Evolutionary conservation across 129 eudicot species (phyloP).

Genomic region (Solidago caesia): DNA sequence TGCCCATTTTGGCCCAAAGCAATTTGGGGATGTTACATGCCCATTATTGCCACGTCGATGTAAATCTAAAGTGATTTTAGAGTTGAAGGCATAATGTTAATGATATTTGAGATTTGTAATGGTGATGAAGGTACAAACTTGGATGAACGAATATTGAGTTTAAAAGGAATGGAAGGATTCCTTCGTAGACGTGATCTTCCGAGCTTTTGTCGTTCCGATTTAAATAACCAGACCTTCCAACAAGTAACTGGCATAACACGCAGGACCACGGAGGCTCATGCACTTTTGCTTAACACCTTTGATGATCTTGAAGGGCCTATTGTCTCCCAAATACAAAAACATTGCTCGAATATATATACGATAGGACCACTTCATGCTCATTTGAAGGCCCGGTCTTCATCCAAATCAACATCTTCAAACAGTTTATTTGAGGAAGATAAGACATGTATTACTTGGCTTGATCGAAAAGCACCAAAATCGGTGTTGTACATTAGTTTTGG

Average conservation of each 20-base stretch:
- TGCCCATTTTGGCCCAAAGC: neutral
- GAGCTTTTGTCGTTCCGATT: constrained; percentile 38
- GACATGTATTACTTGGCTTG: constrained; percentile 55
- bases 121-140: constrained; percentile 36
- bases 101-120: neutral
- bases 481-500: constrained; percentile 53
- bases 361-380: constrained; percentile 68
- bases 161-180: constrained; percentile 54
- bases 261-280: constrained; percentile 27
- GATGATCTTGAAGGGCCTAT: constrained; percentile 61
- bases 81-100: neutral
- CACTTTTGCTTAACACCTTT: constrained; percentile 56
- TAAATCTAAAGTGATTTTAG: too few species aligned
- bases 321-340: constrained; percentile 38
- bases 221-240: constrained; percentile 15
- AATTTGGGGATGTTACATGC: neutral
- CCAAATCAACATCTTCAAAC: constrained; percentile 33
- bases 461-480: constrained; percentile 41
- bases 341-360: constrained; percentile 47
- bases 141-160: constrained; percentile 37
- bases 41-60: neutral
- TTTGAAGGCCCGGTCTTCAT: constrained; percentile 33
- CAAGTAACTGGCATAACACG: constrained; percentile 9
- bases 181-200: constrained; percentile 66
- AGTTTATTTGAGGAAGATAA: constrained; percentile 52